Conservation (phyloP, 2,329 filamentous ascomycete species). For the Didymella pomorum region DNA sequence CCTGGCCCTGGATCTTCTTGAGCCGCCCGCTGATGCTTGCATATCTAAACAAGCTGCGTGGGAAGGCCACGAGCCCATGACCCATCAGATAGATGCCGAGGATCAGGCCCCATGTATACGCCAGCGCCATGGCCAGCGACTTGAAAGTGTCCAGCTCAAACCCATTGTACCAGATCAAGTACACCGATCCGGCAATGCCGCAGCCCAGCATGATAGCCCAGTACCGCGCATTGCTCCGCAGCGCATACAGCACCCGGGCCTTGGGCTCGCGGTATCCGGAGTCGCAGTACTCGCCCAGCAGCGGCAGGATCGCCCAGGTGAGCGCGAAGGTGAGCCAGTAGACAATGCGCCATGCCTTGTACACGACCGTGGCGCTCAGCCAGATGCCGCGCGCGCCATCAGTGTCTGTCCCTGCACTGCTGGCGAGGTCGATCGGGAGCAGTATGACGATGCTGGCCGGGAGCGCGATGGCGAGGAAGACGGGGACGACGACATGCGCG, state of each 20-base stretch:
- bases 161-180: slow-evolving; percentile 81
- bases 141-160: slow-evolving; percentile 78
- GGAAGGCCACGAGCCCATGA: slow-evolving; percentile 91
- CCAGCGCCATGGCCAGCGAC: slow-evolving; percentile 86
- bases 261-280: slow-evolving; percentile 89
- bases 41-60: slow-evolving; percentile 79
- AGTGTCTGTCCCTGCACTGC: slow-evolving; percentile 77
- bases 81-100: slow-evolving; percentile 98
- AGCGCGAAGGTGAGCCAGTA: slow-evolving; percentile 97
- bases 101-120: slow-evolving; percentile 91
- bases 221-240: slow-evolving; percentile 87
- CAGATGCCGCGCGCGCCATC: slow-evolving; percentile 80
- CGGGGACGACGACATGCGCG: slow-evolving; percentile 85
- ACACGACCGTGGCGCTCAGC: slow-evolving; percentile 78
- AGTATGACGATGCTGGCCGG: slow-evolving; percentile 90
- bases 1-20: slow-evolving; percentile 77
- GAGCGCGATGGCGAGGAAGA: slow-evolving; percentile 94
- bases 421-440: slow-evolving; percentile 94
- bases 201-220: slow-evolving; percentile 80
- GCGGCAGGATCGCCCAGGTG: slow-evolving; percentile 93
- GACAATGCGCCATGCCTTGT: slow-evolving; percentile 91
- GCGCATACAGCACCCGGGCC: slow-evolving; percentile 81
- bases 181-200: slow-evolving; percentile 76
- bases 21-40: slow-evolving; percentile 78
- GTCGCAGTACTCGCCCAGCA: slow-evolving; percentile 94